These are phyloP conservation scores for Voacanga thouarsii DNA, from an alignment of 257 asterid species.

Conservation along the genomic window DNA sequence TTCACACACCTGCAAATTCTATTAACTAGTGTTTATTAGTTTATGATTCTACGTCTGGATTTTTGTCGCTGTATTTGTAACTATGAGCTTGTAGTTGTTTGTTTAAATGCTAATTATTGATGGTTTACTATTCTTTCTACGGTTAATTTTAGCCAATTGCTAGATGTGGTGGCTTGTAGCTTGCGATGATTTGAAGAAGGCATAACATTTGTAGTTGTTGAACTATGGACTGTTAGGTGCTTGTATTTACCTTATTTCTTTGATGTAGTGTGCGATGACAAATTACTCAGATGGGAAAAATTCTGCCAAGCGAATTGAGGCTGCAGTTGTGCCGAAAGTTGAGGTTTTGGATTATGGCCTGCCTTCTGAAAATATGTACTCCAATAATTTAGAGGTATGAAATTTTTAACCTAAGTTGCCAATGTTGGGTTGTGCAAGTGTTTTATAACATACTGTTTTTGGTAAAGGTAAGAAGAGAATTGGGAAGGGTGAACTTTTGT, in stretches of 20 bases:
- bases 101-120: not conserved
- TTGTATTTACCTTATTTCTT: not conserved
- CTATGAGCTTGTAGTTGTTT: not conserved
- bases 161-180: not conserved
- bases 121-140: not conserved
- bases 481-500: not conserved
- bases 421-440: too few species aligned
- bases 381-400: constrained; percentile 41
- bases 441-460: not conserved
- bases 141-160: not conserved
- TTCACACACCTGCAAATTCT: not conserved
- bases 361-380: constrained; percentile 29
- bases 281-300: constrained; percentile 56
- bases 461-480: constrained; percentile 2
- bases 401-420: not conserved
- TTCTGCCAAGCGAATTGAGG: constrained; percentile 30
- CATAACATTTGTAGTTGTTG: not conserved
- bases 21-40: not conserved
- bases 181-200: not conserved
- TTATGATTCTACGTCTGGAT: not conserved
- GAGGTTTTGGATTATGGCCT: constrained; percentile 44
- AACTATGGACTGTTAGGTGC: not conserved
- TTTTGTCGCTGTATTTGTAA: not conserved
- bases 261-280: constrained; percentile 42
- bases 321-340: constrained; percentile 47